phyloP scores from a whole-genome alignment of 345 rosid species.

The Hibiscus tridactylites region DNA sequence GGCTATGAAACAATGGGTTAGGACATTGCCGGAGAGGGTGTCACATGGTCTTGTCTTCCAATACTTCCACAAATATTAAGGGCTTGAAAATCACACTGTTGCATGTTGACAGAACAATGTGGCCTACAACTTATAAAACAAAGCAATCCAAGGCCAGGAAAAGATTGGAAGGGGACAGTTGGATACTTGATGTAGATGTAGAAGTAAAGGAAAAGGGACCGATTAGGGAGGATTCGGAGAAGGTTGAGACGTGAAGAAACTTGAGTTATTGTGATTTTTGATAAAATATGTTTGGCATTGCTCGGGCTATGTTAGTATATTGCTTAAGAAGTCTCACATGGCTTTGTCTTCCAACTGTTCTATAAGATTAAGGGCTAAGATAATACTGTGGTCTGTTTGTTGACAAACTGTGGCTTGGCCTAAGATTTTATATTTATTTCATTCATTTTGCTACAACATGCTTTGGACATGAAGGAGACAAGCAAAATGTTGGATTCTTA shows the following conservation, averaged over 20 bases:
- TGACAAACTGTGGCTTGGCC: not conserved
- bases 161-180: not conserved
- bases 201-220: not conserved
- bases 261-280: too few species aligned
- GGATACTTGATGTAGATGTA: not conserved
- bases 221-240: not conserved
- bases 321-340: not conserved
- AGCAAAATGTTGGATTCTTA: too few species aligned
- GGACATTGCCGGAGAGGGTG: not conserved
- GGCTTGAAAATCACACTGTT: not conserved
- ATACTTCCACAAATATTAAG: not conserved
- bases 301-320: not conserved
- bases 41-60: conserved; percentile 8
- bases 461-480: too few species aligned
- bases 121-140: not conserved
- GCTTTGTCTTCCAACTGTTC: not conserved
- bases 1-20: not conserved
- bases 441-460: too few species aligned
- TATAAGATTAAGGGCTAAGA: not conserved
- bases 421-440: too few species aligned
- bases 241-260: not conserved
- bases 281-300: too few species aligned
- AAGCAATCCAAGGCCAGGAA: not conserved
- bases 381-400: not conserved
- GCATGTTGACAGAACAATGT: not conserved